Evolutionary conservation across 2,329 filamentous ascomycete species (phyloP).

Genomic region (Aureobasidium leucospermi): DNA sequence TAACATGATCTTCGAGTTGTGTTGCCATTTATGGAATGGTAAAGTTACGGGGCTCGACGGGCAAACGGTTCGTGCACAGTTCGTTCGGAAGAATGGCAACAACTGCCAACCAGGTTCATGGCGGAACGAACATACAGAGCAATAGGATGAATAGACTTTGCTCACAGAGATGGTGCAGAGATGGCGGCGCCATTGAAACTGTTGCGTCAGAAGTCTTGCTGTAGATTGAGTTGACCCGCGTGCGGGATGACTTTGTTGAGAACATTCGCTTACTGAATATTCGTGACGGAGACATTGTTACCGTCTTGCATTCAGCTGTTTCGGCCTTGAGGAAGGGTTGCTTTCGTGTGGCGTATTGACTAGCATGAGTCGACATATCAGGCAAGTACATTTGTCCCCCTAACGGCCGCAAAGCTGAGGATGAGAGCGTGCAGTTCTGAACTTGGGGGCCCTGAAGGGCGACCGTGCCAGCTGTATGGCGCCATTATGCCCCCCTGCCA

Average conservation of each 20-base stretch:
- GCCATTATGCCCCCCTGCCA: background rate
- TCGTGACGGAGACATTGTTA: background rate
- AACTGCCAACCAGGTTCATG: background rate
- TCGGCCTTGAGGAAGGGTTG: background rate
- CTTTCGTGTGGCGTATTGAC: background rate
- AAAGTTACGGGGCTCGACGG: background rate
- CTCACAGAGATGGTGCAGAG: background rate
- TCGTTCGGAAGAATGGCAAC: slow-evolving; percentile 1
- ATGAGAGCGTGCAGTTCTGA: background rate
- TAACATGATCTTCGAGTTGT: background rate
- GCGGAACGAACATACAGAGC: background rate
- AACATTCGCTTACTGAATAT: background rate
- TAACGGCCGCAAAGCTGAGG: background rate
- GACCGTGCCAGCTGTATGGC: background rate
- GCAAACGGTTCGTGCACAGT: slow-evolving; percentile 1
- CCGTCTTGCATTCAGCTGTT: background rate
- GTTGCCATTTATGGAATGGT: background rate
- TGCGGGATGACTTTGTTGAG: background rate
- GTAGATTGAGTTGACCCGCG: background rate
- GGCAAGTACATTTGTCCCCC: background rate
- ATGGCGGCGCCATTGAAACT: background rate
- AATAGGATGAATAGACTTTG: background rate
- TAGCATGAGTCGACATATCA: background rate
- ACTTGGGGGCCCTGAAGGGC: background rate
- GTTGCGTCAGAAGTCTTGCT: background rate